Base-by-base conservation (phyloP, 176 grass and related monocot species). In the Ananas comosus region DNA sequence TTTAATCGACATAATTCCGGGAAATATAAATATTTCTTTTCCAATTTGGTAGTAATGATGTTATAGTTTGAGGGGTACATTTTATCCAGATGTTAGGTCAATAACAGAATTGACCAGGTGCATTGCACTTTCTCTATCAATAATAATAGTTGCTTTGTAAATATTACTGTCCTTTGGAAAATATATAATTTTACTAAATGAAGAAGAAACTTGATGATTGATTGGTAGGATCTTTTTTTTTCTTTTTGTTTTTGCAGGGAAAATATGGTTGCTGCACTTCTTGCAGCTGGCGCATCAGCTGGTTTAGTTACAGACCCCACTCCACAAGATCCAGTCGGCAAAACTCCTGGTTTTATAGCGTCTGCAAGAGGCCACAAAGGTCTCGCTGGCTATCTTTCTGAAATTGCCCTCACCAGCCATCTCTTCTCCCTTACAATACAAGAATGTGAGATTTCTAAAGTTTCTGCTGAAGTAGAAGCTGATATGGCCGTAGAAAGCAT, bases 311-410 rank as follows among this genome's bases (percentile, higher is more conserved):
- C 90, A 23, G 95, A 99, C 84, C 95, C 95, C 52, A 99, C 82
- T 81, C 68, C 87, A 67, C 95, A 94, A 78, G 95, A 99, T 59
- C 84, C 90, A 70, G 70, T 99, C 11, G 95, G 95, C 11, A 93
- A 99, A 90, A 82, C 87, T 80, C 89, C 95, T 49, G 90, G 80
- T 70, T 99, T 94, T 81, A 84, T 99, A 66, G 95, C 89, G 70
- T 99, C 87, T 76, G 80, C 83, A 79, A 76, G 52, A 74, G 90
- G 87, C 42, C 86, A 99, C 64, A 75, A 73, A 23, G 95, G 95
- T 66, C 81, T 99, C 74, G 95, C 90, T 48, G 95, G 77, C 16
- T 99, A 93, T 72, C 84, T 99, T 57, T 99, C 95, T 53, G 89
- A 99, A 79, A 85, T 84, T 47, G 81, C 87, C 9, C 64, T 99